phyloP scores from a whole-genome alignment of 306 rosid genomes.

The Inga oerstediana region DNA sequence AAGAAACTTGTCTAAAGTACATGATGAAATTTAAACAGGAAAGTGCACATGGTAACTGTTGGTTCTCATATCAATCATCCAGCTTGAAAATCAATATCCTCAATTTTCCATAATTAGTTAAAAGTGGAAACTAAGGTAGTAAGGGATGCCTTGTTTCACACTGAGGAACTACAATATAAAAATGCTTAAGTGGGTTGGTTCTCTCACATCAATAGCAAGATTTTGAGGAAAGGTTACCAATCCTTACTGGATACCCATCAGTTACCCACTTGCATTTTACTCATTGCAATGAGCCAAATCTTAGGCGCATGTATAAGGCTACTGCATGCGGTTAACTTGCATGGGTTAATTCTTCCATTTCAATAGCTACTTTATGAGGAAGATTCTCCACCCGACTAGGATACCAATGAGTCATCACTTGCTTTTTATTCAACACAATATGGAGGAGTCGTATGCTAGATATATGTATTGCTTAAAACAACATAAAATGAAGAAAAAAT shows the following conservation, averaged over 20 bases:
- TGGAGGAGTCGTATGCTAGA: not conserved
- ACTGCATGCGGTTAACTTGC: not conserved
- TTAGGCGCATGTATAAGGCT: not conserved
- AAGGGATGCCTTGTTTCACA: not conserved
- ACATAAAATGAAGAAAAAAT: not conserved
- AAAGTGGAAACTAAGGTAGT: not conserved
- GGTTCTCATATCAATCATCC: no score
- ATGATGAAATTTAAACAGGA: no score
- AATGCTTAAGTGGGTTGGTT: not conserved
- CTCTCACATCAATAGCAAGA: not conserved
- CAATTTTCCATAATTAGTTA: no score
- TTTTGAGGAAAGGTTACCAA: not conserved
- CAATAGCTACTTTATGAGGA: not conserved
- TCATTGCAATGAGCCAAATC: not conserved
- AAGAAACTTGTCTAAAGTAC: not conserved
- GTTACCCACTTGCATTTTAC: not conserved
- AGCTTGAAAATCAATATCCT: no score
- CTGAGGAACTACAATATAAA: not conserved
- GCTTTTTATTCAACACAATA: not conserved
- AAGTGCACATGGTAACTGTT: no score
- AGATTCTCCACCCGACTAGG: not conserved
- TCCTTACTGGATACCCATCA: not conserved
- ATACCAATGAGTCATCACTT: not conserved
- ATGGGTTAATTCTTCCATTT: not conserved
- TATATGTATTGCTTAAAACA: conserved; percentile 13